Conservation (phyloP, 164 flowering plant species). For the Cinnamomum chago region DNA sequence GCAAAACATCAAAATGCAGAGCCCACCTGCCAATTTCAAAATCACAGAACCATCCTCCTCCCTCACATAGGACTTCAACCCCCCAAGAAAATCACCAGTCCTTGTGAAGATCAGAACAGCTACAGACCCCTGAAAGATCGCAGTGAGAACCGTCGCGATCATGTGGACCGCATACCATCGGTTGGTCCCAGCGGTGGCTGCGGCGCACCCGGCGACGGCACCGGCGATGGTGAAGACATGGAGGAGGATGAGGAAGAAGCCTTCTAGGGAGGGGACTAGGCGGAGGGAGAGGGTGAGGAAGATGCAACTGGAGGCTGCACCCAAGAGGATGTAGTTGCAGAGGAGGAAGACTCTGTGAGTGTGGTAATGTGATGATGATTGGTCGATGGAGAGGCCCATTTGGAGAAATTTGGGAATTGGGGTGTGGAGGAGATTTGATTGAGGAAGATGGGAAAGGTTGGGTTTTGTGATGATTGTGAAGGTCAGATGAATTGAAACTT, state of each 20-base stretch:
- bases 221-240: slow-evolving; percentile 56
- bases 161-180: slow-evolving; percentile 65
- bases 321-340: slow-evolving; percentile 71
- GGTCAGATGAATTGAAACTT: neutral
- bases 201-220: slow-evolving; percentile 46
- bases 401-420: neutral
- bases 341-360: slow-evolving; percentile 69
- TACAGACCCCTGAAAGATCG: slow-evolving; percentile 75
- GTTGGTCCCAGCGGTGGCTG: slow-evolving; percentile 38
- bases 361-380: slow-evolving; percentile 30
- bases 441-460: neutral
- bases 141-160: slow-evolving; percentile 66
- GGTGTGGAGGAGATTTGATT: neutral
- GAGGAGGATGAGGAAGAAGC: slow-evolving; percentile 72
- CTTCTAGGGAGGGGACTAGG: slow-evolving; percentile 57
- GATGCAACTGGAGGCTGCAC: slow-evolving; percentile 82
- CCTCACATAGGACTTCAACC: slow-evolving; percentile 58
- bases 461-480: neutral
- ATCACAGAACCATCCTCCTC: slow-evolving; percentile 65
- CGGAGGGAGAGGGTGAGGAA: slow-evolving; percentile 80
- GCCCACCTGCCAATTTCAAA: slow-evolving; percentile 55
- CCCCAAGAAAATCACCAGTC: slow-evolving; percentile 43
- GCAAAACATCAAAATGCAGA: slow-evolving; percentile 41
- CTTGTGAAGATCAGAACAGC: slow-evolving; percentile 60
- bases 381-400: slow-evolving; percentile 31